Base-by-base conservation (phyloP, 2,329 filamentous ascomycete species). In the Paecilomyces formosus region DNA sequence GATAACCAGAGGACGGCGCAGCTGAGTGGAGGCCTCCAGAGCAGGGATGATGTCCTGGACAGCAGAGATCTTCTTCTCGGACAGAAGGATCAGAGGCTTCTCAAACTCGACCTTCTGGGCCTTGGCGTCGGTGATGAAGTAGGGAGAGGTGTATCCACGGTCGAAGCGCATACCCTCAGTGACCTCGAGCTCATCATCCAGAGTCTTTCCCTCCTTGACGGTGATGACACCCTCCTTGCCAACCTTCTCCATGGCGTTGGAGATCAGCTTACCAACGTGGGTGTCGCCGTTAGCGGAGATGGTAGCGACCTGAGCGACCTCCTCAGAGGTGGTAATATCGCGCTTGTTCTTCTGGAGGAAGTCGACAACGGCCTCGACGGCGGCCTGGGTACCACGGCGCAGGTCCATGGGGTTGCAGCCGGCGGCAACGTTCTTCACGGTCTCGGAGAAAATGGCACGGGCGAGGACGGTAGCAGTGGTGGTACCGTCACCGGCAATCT, bases 141-240 rank as follows among this genome's bases (percentile, higher is more conserved):
- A 99, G 68, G 94, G 92, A 26, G 94, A 99, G 74, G 96, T 93
- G 79, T 89, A 99, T 63, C 94, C 94, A 73, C 94, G 93, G 85
- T 99, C 94, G 81, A 99, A 99, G 78, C 94, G 92, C 94, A 99
- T 99, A 76, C 94, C 94, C 88, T 99, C 94, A 60, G 94, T 99
- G 62, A 99, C 88, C 82, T 99, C 94, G 58, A 99, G 88, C 86
- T 99, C 94, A 69, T 99, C 94, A 71, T 90, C 87, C 74, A 96
- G 88, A 61, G 94, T 97, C 89, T 97, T 99, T 76, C 94, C 94
- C 85, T 99, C 94, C 88, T 99, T 99, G 74, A 97, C 93, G 60
- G 94, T 99, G 78, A 99, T 99, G 73, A 99, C 94, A 83, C 94
- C 94, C 83, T 99, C 94, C 86, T 99, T 99, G 79, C 94, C 94